These are phyloP conservation scores for Oryza glaberrima DNA, from an alignment of 176 grass and related monocot genomes.

Conservation along the genomic window DNA sequence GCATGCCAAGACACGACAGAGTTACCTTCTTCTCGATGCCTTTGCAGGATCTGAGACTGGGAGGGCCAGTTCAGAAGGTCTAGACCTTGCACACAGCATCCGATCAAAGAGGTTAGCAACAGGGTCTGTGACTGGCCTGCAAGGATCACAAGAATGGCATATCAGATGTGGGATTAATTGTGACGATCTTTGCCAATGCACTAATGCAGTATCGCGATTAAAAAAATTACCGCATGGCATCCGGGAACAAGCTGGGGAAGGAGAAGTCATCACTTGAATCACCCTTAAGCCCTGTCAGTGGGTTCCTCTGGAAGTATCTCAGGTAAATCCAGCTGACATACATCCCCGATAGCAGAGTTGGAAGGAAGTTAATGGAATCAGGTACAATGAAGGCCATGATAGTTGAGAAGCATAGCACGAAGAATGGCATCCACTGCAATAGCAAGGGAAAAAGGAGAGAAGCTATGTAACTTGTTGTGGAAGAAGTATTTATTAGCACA, in stretches of 20 bases:
- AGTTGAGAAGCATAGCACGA: slow-evolving; percentile 80
- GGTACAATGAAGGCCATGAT: slow-evolving; percentile 84
- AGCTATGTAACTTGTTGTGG: neutral
- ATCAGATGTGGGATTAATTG: neutral
- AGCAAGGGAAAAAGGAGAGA: neutral
- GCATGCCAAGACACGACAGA: neutral
- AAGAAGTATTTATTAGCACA: neutral
- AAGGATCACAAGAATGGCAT: slow-evolving; percentile 24
- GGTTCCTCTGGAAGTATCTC: slow-evolving; percentile 92
- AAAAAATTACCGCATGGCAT: slow-evolving; percentile 73
- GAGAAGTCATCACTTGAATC: slow-evolving; percentile 97
- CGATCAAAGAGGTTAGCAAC: slow-evolving; percentile 77
- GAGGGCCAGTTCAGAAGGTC: slow-evolving; percentile 59
- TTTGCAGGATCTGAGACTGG: slow-evolving; percentile 83
- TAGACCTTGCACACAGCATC: slow-evolving; percentile 78
- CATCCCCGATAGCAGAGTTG: slow-evolving; percentile 85
- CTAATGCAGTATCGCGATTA: neutral
- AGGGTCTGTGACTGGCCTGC: slow-evolving; percentile 87
- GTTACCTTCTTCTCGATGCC: slow-evolving; percentile 82
- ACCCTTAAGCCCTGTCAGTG: slow-evolving; percentile 87
- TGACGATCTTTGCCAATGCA: slow-evolving; percentile 1
- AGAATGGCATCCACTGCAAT: slow-evolving; percentile 93
- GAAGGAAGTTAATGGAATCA: slow-evolving; percentile 92
- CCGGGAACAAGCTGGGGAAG: slow-evolving; percentile 93
- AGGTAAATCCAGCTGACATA: slow-evolving; percentile 99